Conservation (phyloP, 2,329 filamentous ascomycete genomes). For the Epichloe glyceriae region DNA sequence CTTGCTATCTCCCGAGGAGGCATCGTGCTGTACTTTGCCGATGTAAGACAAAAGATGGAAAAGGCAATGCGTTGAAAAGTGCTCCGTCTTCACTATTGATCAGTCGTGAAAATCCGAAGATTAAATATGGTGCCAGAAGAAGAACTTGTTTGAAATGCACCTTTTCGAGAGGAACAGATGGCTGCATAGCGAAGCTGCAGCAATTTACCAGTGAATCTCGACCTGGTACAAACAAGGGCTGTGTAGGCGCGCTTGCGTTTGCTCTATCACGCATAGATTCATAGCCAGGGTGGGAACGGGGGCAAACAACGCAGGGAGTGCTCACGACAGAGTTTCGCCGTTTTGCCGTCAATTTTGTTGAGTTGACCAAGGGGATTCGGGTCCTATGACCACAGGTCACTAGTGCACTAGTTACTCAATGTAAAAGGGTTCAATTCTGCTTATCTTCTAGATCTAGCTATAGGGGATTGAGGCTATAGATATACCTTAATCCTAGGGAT, state of each 20-base stretch:
- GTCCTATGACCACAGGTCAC: too few species aligned
- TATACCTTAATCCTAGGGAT: too few species aligned
- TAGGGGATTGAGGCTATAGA: too few species aligned
- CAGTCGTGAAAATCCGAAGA: neutral
- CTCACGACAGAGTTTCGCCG: neutral
- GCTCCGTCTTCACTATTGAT: too few species aligned
- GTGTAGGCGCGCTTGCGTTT: neutral
- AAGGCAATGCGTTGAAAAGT: too few species aligned
- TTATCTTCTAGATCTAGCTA: too few species aligned
- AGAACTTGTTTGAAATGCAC: neutral
- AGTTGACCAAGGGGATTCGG: too few species aligned
- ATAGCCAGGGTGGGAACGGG: too few species aligned
- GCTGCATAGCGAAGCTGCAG: neutral
- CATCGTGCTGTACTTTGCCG: neutral
- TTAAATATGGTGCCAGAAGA: neutral
- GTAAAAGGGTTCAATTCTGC: too few species aligned
- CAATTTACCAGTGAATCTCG: neutral
- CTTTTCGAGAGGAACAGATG: neutral
- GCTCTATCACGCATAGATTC: neutral
- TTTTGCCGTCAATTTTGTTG: too few species aligned
- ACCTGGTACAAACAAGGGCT: neutral
- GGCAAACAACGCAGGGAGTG: neutral
- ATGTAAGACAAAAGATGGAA: too few species aligned
- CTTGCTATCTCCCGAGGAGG: neutral
- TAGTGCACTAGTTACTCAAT: too few species aligned